These are phyloP conservation scores for Chalara sp. DNA, from an alignment of 2,329 filamentous ascomycete genomes.

Conservation along the genomic window DNA sequence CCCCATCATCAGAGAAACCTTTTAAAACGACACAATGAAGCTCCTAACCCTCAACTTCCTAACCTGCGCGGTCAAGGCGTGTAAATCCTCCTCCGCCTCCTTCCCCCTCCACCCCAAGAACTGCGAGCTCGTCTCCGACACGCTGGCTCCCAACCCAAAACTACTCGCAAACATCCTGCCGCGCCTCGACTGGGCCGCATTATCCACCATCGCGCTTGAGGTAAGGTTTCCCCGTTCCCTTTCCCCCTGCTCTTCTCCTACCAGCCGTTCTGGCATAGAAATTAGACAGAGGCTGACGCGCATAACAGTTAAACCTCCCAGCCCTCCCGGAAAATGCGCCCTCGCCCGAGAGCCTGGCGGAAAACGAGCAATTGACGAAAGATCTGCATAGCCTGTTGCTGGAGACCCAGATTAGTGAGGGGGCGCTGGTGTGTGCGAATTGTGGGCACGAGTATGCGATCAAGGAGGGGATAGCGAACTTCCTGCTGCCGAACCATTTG, in stretches of 20 bases:
- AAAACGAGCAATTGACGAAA: constrained; percentile 62
- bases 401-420: constrained; percentile 84
- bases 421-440: constrained; percentile 81
- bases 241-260: neutral
- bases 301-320: constrained; percentile 69
- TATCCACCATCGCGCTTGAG: constrained; percentile 70
- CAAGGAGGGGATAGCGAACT: constrained; percentile 95
- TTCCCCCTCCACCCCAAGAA: constrained; percentile 92
- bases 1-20: neutral
- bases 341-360: constrained; percentile 52
- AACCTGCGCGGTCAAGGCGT: constrained; percentile 91
- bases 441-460: constrained; percentile 93
- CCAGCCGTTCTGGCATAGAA: constrained; percentile 1
- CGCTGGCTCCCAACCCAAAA: constrained; percentile 71
- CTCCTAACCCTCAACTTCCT: constrained; percentile 93
- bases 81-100: constrained; percentile 72
- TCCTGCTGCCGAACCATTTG: constrained; percentile 86
- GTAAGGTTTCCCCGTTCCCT: constrained; percentile 34
- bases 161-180: constrained; percentile 82
- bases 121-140: constrained; percentile 80
- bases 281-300: constrained; percentile 3
- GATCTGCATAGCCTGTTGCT: constrained; percentile 78
- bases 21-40: constrained; percentile 58
- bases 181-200: constrained; percentile 79
- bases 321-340: constrained; percentile 60